phyloP scores from a whole-genome alignment of 768 basidiomycete genomes.

The Psilocybe cubensis region DNA sequence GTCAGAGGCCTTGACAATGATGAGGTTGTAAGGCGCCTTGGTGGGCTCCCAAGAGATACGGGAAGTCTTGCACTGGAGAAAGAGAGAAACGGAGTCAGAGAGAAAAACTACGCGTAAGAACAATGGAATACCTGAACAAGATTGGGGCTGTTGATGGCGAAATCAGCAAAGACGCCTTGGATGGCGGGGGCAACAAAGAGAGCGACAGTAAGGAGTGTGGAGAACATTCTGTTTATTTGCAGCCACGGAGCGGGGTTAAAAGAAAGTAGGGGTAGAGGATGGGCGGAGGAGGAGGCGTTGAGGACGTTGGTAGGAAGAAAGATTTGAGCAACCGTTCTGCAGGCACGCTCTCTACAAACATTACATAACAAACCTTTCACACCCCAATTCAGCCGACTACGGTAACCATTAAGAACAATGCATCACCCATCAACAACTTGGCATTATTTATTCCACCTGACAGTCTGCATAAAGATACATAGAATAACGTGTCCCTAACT shows the following conservation, averaged over 20 bases:
- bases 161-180: slow-evolving; percentile 53
- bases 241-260: slow-evolving; percentile 29
- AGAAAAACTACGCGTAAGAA: background rate
- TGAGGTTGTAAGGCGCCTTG: slow-evolving; percentile 57
- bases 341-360: slow-evolving; percentile 13
- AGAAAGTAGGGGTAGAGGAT: slow-evolving; percentile 28
- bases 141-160: slow-evolving; percentile 54
- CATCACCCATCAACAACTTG: slow-evolving; percentile 16
- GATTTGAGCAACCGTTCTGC: slow-evolving; percentile 9
- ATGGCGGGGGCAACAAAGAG: slow-evolving; percentile 65
- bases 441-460: slow-evolving; percentile 1
- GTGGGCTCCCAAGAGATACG: slow-evolving; percentile 55
- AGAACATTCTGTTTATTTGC: slow-evolving; percentile 60
- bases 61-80: slow-evolving; percentile 52
- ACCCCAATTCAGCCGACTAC: slow-evolving; percentile 2
- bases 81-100: background rate
- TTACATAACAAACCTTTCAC: slow-evolving; percentile 11
- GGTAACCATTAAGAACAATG: slow-evolving; percentile 11
- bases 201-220: slow-evolving; percentile 76
- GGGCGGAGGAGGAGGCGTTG: slow-evolving; percentile 30
- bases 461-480: slow-evolving; percentile 12
- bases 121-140: slow-evolving; percentile 55
- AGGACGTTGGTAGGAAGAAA: slow-evolving; percentile 28
- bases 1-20: slow-evolving; percentile 53
- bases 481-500: slow-evolving; percentile 9